Evolutionary conservation across 164 flowering plant species (phyloP).

Genomic region (Warburgia ugandensis): DNA sequence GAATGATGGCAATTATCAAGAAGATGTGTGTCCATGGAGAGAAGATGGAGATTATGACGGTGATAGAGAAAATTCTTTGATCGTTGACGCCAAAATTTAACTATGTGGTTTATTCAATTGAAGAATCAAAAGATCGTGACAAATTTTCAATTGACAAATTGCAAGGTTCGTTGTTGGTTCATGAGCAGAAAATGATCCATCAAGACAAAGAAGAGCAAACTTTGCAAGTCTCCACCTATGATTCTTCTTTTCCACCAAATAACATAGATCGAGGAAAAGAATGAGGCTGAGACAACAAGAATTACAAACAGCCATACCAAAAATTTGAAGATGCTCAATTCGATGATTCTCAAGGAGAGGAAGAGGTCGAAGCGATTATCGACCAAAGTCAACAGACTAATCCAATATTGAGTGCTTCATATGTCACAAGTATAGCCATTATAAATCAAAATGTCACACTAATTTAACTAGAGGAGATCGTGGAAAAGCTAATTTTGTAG

Average conservation of each 20-base stretch:
- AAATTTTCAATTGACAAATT: neutral
- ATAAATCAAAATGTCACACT: neutral
- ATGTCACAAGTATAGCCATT: too few relatives aligned
- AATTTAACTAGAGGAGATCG: neutral
- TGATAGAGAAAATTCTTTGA: neutral
- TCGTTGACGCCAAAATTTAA: neutral
- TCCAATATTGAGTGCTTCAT: too few relatives aligned
- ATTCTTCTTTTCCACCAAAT: too few relatives aligned
- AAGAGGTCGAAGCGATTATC: neutral
- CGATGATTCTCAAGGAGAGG: too few relatives aligned
- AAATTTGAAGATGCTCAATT: too few relatives aligned
- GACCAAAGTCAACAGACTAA: neutral
- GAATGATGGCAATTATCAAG: neutral
- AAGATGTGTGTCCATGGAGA: neutral
- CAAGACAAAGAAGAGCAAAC: too few relatives aligned
- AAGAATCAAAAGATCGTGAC: neutral
- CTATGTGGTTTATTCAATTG: neutral
- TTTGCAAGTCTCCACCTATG: too few relatives aligned
- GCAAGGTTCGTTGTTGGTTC: too few relatives aligned
- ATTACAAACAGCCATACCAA: too few relatives aligned
- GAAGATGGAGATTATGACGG: neutral
- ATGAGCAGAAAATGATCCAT: too few relatives aligned
- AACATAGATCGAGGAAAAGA: too few relatives aligned
- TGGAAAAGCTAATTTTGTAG: neutral
- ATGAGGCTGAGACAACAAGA: too few relatives aligned